Conservation (phyloP, 2,329 filamentous ascomycete species). For the Phialocephala sp. region DNA sequence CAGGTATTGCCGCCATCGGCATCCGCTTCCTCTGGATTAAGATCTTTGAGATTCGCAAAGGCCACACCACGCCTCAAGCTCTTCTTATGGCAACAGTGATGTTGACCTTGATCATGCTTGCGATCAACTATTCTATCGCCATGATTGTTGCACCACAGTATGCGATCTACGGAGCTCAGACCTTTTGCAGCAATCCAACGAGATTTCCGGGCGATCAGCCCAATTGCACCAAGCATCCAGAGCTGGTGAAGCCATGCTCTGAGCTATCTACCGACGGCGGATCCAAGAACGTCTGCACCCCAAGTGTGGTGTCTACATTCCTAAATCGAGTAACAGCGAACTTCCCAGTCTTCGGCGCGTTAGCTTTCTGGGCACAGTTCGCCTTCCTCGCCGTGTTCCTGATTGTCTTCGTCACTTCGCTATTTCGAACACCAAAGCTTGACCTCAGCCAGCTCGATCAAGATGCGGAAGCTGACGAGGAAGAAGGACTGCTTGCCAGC, state of each 20-base stretch:
- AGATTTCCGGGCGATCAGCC: conserved; percentile 68
- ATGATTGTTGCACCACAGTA: conserved; percentile 98
- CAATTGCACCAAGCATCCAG: conserved; percentile 74
- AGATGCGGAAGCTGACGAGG: conserved; percentile 89
- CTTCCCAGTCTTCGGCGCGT: conserved; percentile 90
- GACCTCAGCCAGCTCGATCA: conserved; percentile 82
- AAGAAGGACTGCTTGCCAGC: conserved; percentile 87
- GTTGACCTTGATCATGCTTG: conserved; percentile 86
- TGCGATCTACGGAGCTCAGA: conserved; percentile 91
- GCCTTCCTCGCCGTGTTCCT: conserved; percentile 85
- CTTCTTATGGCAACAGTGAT: conserved; percentile 90
- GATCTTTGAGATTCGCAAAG: conserved; percentile 89
- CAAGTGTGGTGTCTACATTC: conserved; percentile 89
- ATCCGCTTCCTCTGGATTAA: conserved; percentile 96
- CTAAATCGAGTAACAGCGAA: conserved; percentile 91
- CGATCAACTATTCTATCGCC: conserved; percentile 89
- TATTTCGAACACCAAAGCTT: conserved; percentile 81
- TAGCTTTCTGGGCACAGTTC: conserved; percentile 98
- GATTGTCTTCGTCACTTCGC: conserved; percentile 76
- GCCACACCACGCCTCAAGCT: conserved; percentile 89
- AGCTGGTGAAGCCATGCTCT: conserved; percentile 81
- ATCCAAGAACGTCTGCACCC: conserved; percentile 85
- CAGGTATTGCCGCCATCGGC: conserved; percentile 84
- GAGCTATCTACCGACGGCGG: conserved; percentile 73
- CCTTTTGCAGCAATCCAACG: conserved; percentile 80